Evolutionary conservation across 768 basidiomycete genomes (phyloP).

Genomic region (Suillus subalutaceus): DNA sequence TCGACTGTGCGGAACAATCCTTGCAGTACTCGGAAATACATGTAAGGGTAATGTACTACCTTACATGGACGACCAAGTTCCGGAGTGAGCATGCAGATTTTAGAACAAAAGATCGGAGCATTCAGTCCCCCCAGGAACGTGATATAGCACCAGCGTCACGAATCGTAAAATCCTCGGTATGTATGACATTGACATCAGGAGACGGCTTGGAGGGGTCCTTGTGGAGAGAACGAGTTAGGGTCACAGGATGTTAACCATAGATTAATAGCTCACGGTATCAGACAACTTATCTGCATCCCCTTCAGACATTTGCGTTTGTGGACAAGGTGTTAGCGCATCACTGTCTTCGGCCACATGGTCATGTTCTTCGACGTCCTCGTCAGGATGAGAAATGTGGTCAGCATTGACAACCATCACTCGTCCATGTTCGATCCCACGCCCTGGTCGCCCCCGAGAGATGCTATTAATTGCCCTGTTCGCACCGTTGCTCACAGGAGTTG

Average conservation of each 20-base stretch:
- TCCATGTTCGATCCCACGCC: constrained; percentile 18
- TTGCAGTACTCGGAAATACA: constrained; percentile 36
- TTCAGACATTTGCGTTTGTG: constrained; percentile 3
- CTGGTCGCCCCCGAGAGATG: constrained; percentile 27
- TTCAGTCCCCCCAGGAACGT: constrained; percentile 38
- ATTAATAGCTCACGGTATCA: constrained; percentile 4
- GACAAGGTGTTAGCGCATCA: constrained; percentile 11
- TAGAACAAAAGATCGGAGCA: constrained; percentile 12
- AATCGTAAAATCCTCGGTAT: constrained; percentile 31
- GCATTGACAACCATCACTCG: constrained; percentile 8
- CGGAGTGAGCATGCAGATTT: constrained; percentile 35
- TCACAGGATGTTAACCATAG: constrained; percentile 12
- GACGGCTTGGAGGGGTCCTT: constrained; percentile 19
- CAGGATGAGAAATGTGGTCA: not conserved
- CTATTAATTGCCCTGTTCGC: constrained; percentile 11
- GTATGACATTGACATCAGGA: constrained; percentile 15
- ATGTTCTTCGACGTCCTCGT: constrained; percentile 8
- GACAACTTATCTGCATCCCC: constrained; percentile 6
- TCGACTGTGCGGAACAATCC: constrained; percentile 25
- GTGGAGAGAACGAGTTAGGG: constrained; percentile 5
- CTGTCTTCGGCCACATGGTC: constrained; percentile 7
- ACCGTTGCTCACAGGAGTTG: not conserved
- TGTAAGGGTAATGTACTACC: constrained; percentile 23
- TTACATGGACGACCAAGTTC: constrained; percentile 24
- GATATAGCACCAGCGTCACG: constrained; percentile 36